These are phyloP conservation scores for Neonectria punicea DNA, from an alignment of 2,329 filamentous ascomycete species.

Conservation along the genomic window DNA sequence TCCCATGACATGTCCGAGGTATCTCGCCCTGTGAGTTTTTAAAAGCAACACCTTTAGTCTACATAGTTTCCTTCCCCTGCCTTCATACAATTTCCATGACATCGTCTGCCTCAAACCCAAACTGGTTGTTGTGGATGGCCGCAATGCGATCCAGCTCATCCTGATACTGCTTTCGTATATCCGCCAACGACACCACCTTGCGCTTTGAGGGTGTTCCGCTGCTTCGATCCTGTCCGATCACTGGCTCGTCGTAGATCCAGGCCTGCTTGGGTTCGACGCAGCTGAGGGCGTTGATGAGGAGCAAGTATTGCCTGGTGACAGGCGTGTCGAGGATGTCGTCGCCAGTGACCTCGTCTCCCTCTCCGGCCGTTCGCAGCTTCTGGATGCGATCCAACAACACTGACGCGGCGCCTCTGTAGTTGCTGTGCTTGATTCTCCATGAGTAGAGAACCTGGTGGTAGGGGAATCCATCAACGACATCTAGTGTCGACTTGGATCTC, in stretches of 20 bases:
- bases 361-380: constrained; percentile 67
- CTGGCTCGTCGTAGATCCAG: constrained; percentile 72
- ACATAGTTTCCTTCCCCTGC: constrained; percentile 34
- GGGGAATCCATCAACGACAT: constrained; percentile 75
- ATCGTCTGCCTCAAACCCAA: constrained; percentile 74
- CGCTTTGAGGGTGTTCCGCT: constrained; percentile 61
- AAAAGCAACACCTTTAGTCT: constrained; percentile 39
- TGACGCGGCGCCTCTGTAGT: constrained; percentile 83
- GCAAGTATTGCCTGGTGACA: constrained; percentile 81
- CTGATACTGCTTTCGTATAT: constrained; percentile 90
- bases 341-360: constrained; percentile 65
- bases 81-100: constrained; percentile 62
- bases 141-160: constrained; percentile 88
- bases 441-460: constrained; percentile 93
- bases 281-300: constrained; percentile 91
- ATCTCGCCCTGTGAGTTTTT: constrained; percentile 43
- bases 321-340: constrained; percentile 70
- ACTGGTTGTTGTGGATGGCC: constrained; percentile 89
- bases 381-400: constrained; percentile 72
- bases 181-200: constrained; percentile 84
- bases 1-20: constrained; percentile 44
- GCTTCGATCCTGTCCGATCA: constrained; percentile 36
- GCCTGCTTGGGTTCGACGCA: constrained; percentile 84
- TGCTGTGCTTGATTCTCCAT: constrained; percentile 84
- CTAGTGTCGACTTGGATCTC: constrained; percentile 75